Base-by-base conservation (phyloP, 1,284 basidiomycete species). In the Cryptococcus sp. region DNA sequence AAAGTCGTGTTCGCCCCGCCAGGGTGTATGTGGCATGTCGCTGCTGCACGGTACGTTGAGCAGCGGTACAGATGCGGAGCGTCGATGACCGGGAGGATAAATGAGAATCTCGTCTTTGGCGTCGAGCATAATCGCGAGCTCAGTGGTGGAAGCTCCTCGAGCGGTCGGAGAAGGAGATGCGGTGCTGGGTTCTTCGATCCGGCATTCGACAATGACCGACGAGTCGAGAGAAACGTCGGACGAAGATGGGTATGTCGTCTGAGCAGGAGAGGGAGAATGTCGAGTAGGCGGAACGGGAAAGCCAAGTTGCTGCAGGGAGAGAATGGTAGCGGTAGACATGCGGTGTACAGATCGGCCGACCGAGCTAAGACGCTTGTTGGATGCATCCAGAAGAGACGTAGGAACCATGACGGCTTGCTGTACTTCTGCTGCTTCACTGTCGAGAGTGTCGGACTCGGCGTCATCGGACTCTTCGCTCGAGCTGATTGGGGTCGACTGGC, bases 261-360 rank as follows among this genome's bases (percentile, higher is more conserved):
- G 16, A 22, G 38, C 7, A 21, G 38, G 38, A 9, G 38, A 39
- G 12, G 19, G 11, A 12, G 23, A 12, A 9, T 42, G 16, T 4
- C 40, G 40, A 7, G 16, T 46, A 11, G 58, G 53, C 5, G 58
- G 55, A 2, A 59, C 16, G n/a, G 54, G 55, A 39, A 59, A 57
- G 0, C 52, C 47, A 12, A 59, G 43, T 16, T 52, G 45, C 23
- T 53, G 41, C 39, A 59, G 23, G 21, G 35, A 48, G 39, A 55
- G 45, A 12, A 55, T 38, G 14, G 53, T 55, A 0, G 56, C 51
- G n/a, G 48, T 51, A 2, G 53, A 55, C 10, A 43, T n/a, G n/a
- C n/a, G n/a, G n/a, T n/a, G n/a, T n/a, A n/a, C n/a, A n/a, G n/a
- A n/a, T n/a, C n/a, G n/a, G n/a, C n/a, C n/a, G n/a, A n/a, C n/a